phyloP scores from a whole-genome alignment of 345 rosid species.

The Alliaria petiolata region DNA sequence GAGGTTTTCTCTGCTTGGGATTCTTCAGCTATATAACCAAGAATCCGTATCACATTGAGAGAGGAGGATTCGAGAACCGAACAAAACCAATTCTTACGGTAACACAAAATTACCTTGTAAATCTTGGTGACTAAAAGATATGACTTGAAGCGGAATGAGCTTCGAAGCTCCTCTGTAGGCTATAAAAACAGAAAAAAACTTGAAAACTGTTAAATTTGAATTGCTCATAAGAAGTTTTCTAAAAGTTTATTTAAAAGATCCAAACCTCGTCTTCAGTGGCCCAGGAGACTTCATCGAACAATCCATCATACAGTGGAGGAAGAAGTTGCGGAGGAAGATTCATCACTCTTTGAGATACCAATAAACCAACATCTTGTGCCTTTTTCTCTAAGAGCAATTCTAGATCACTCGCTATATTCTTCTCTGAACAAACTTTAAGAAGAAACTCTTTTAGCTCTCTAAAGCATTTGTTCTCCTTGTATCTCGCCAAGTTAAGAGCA shows the following conservation, averaged over 20 bases:
- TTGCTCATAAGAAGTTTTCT: neutral
- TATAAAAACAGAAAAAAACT: conserved; percentile 33
- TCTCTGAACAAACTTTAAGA: conserved; percentile 49
- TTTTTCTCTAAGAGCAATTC: conserved; percentile 51
- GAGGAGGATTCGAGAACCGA: neutral
- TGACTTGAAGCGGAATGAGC: conserved; percentile 55
- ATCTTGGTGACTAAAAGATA: conserved; percentile 68
- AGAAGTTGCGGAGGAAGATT: conserved; percentile 91
- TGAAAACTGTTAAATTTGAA: neutral
- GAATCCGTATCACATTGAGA: neutral
- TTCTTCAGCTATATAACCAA: conserved; percentile 49
- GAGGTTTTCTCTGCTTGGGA: conserved; percentile 36
- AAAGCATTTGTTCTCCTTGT: conserved; percentile 67
- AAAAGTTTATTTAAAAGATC: conserved; percentile 2
- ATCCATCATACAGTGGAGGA: conserved; percentile 75
- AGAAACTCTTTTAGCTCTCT: conserved; percentile 61
- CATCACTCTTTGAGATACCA: conserved; percentile 82
- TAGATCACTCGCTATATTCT: conserved; percentile 34
- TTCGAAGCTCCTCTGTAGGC: conserved; percentile 72
- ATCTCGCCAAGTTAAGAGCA: conserved; percentile 74
- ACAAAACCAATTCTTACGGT: neutral
- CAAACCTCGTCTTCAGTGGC: conserved; percentile 96
- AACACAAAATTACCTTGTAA: conserved; percentile 53
- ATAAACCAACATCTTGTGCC: conserved; percentile 51
- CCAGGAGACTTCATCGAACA: conserved; percentile 84